These are phyloP conservation scores for Suillus variegatus DNA, from an alignment of 768 basidiomycete genomes.

Conservation along the genomic window DNA sequence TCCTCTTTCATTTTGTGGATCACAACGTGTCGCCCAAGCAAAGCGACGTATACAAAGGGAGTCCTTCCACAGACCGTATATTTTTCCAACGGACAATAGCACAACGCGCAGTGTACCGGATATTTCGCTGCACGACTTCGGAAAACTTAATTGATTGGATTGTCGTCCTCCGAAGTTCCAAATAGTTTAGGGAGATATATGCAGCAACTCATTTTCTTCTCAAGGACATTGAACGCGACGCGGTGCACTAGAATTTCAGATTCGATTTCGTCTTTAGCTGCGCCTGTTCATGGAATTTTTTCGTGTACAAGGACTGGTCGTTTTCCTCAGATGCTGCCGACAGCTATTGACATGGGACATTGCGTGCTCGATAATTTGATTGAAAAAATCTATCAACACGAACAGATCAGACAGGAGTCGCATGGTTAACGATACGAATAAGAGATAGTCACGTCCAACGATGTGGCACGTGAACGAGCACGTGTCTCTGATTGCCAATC, in stretches of 20 bases:
- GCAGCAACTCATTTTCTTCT: background rate
- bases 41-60: background rate
- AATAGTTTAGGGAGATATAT: background rate
- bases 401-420: background rate
- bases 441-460: no score
- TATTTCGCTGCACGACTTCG: background rate
- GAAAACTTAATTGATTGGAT: background rate
- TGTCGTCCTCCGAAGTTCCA: background rate
- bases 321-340: background rate
- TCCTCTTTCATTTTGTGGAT: background rate
- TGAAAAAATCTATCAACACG: constrained; percentile 1
- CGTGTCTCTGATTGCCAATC: background rate
- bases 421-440: background rate
- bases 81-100: background rate
- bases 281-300: background rate
- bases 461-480: background rate
- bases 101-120: background rate
- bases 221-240: background rate
- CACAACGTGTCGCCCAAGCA: background rate
- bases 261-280: background rate
- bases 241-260: background rate
- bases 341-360: background rate
- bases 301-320: background rate
- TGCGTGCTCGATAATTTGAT: background rate
- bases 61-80: background rate